Base-by-base conservation (phyloP, 2,329 filamentous ascomycete species). In the Calonectria pseudoreteaudii region DNA sequence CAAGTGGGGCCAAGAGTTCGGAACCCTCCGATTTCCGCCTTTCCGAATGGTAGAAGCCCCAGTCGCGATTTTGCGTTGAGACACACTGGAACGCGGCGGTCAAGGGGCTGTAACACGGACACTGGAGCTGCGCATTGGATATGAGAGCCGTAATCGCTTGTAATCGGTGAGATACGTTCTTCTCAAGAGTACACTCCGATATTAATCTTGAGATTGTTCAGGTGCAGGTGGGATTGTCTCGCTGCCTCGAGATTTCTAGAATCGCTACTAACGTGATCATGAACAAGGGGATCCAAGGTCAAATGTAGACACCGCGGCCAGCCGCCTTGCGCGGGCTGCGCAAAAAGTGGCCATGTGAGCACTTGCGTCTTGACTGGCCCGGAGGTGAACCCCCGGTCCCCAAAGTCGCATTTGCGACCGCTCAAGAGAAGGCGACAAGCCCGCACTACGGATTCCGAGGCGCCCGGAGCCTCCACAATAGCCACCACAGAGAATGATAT, bases 131-230 rank as follows among this genome's bases (percentile, higher is more conserved):
- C 1, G 23, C 23, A 62, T 69, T 66, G 38, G 18, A 76, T 44
- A 79, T 80, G 79, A 75, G 78, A 38, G 71, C 73, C 6, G 80
- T 79, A 10, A 78, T 80, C 44, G 79, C 79, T 38, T 80, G 79
- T 65, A 75, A 80, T 26, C 75, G 77, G 79, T 78, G 66, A 75
- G 73, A 26, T 16, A 4, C 20, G 0, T 9, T 3, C 7, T 14
- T 14, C 58, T 14, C 23, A 30, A n/a, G 18, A 4, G n/a, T 3
- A 0, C 0, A 14, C 1, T 38, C n/a, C 66, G 71, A 44, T 38
- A 34, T 50, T 66, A 20, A 47, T 5, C 11, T 34, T 2, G 8
- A 4, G 1, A 2, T 9, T 7, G 1, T 10, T 6, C 66, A 80
- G 79, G 58, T 80, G 79, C 77, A 79, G 79, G 79, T 80, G 74